Evolutionary conservation across 2,329 filamentous ascomycete genomes (phyloP).

Genomic region (Fusarium metavorans): DNA sequence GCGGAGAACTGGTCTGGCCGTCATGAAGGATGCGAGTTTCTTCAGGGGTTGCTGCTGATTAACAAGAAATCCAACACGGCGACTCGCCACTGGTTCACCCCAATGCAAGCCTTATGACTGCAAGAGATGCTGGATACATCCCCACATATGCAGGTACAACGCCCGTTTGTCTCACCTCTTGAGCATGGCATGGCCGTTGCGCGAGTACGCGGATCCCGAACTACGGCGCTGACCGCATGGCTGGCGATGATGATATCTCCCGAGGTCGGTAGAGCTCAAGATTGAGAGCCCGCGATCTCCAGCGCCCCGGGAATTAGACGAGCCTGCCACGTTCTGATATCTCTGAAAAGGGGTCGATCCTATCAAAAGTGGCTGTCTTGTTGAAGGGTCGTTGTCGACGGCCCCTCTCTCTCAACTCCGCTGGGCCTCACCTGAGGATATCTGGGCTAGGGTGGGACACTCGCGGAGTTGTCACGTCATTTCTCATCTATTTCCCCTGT

Average conservation of each 20-base stretch:
- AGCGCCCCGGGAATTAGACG: neutral
- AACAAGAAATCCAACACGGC: slow-evolving; percentile 18
- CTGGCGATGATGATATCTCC: neutral
- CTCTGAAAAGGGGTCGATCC: slow-evolving; percentile 17
- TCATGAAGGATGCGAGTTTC: slow-evolving; percentile 11
- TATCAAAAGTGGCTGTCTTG: slow-evolving; percentile 9
- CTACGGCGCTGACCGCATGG: neutral
- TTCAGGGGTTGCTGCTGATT: slow-evolving; percentile 16
- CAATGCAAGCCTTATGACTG: slow-evolving; percentile 31
- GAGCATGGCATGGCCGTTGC: slow-evolving; percentile 11
- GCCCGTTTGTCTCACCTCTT: slow-evolving; percentile 11
- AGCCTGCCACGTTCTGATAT: neutral
- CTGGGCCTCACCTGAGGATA: slow-evolving; percentile 27
- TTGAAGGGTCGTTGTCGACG: slow-evolving; percentile 12
- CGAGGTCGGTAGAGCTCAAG: neutral
- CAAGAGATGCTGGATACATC: slow-evolving; percentile 19
- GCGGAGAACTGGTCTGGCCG: slow-evolving; percentile 5
- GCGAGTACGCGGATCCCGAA: neutral
- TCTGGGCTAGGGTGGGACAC: slow-evolving; percentile 27
- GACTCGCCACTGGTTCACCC: slow-evolving; percentile 12
- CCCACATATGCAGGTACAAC: slow-evolving; percentile 40
- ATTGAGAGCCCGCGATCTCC: neutral
- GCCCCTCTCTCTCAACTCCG: slow-evolving; percentile 26
- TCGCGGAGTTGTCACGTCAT: slow-evolving; percentile 32
- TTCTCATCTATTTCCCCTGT: slow-evolving; percentile 25